Conservation (phyloP, 345 rosid genomes). For the Lumnitzera racemosa region DNA sequence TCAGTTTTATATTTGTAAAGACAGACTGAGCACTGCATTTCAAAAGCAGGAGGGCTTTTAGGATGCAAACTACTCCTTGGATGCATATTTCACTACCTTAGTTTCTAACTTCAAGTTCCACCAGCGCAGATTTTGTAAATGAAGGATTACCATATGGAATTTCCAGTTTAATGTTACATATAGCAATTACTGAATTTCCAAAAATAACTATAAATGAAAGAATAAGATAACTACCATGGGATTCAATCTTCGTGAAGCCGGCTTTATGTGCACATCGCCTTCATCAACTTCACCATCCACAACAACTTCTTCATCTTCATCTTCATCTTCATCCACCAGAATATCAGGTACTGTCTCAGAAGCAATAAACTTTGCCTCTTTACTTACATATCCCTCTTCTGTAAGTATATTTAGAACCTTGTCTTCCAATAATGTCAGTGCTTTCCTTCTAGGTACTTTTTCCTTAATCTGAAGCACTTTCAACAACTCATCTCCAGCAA, state of each 20-base stretch:
- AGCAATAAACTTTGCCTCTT: conserved; percentile 39
- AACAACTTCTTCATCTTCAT: conserved; percentile 94
- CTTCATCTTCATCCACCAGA: conserved; percentile 58
- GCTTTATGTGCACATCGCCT: conserved; percentile 97
- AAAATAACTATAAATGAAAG: background rate
- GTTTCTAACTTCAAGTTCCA: background rate
- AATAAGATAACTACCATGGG: conserved; percentile 52
- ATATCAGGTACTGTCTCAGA: conserved; percentile 57
- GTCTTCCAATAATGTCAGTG: conserved; percentile 76
- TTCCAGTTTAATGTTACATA: background rate
- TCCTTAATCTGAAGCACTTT: conserved; percentile 67
- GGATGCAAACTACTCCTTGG: too few species aligned
- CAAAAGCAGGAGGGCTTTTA: too few species aligned
- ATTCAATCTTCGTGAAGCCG: conserved; percentile 51
- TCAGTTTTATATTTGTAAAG: too few species aligned
- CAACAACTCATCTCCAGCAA: conserved; percentile 72
- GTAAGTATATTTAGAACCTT: conserved; percentile 66
- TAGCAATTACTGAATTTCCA: too few species aligned
- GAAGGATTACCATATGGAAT: background rate
- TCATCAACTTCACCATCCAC: conserved; percentile 98
- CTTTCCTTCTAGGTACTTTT: conserved; percentile 89
- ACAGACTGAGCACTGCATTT: too few species aligned
- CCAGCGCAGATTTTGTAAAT: too few species aligned
- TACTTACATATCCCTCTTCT: conserved; percentile 79
- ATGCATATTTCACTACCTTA: too few species aligned